These are phyloP conservation scores for Vaccinium vitisidaea DNA, from an alignment of 148 eudicot species.

Conservation along the genomic window DNA sequence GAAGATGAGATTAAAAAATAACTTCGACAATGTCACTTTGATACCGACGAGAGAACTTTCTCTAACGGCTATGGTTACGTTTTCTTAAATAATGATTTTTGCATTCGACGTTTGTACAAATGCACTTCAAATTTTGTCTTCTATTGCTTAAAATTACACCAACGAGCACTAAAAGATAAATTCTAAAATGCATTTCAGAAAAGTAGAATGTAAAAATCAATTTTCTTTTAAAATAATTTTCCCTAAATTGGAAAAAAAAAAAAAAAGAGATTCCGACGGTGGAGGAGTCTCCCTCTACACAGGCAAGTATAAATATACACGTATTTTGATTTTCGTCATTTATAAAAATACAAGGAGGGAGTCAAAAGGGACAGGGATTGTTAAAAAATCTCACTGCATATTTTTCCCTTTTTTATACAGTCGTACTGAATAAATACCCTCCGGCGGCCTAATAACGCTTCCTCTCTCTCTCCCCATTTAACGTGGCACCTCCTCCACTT, in stretches of 20 bases:
- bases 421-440: neutral
- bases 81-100: too few species aligned
- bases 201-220: too few species aligned
- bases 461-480: neutral
- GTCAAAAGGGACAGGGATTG: neutral
- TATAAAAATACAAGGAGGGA: too few species aligned
- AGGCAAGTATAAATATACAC: too few species aligned
- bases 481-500: constrained; percentile 4
- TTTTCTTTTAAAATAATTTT: too few species aligned
- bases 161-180: too few species aligned
- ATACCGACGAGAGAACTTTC: too few species aligned
- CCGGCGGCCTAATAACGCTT: neutral
- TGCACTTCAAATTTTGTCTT: too few species aligned
- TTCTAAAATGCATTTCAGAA: neutral
- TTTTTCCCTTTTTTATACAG: neutral
- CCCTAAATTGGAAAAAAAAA: too few species aligned
- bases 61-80: neutral
- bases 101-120: neutral
- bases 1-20: neutral
- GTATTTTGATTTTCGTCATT: neutral
- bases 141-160: too few species aligned
- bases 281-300: too few species aligned
- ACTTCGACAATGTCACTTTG: neutral
- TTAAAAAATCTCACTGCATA: neutral
- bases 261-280: too few species aligned